A percentile compares a stretch with the other conserved stretches of the same genome.
Evolutionary conservation across 768 basidiomycete species (phyloP).

Genomic region (Mycena sanguinolenta): DNA sequence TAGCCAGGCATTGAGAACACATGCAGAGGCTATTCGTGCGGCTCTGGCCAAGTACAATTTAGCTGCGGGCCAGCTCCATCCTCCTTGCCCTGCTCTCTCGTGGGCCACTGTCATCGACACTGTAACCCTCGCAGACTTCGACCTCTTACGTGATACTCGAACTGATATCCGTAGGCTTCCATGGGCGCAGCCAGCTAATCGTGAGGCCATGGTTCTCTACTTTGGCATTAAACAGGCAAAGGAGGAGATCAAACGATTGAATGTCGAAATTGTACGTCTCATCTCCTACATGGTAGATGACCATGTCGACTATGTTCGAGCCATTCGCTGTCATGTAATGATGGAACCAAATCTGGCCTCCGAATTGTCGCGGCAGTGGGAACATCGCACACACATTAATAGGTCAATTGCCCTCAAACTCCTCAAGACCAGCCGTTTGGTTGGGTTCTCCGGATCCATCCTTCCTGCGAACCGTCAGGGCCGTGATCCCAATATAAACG

Average conservation of each 20-base stretch:
- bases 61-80: not conserved
- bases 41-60: not conserved
- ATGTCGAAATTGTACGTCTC: constrained; percentile 43
- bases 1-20: not conserved
- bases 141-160: constrained; percentile 46
- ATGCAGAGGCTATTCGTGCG: not conserved
- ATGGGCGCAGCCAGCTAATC: constrained; percentile 45
- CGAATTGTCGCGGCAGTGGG: no score
- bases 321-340: no score
- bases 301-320: constrained; percentile 6
- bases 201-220: constrained; percentile 42
- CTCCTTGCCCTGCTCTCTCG: not conserved
- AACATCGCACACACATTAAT: no score
- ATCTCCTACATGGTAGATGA: constrained; percentile 45
- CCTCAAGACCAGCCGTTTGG: no score
- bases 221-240: constrained; percentile 42
- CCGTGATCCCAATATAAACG: no score
- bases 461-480: no score
- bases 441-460: no score
- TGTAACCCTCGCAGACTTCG: constrained; percentile 46
- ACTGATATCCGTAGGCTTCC: constrained; percentile 42
- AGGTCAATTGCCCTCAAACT: no score
- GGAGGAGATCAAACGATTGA: constrained; percentile 48
- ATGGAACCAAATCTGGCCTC: no score
- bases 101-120: constrained; percentile 20